Conservation (phyloP, 106 monocot species). For the Acanthochlamys bracteata region DNA sequence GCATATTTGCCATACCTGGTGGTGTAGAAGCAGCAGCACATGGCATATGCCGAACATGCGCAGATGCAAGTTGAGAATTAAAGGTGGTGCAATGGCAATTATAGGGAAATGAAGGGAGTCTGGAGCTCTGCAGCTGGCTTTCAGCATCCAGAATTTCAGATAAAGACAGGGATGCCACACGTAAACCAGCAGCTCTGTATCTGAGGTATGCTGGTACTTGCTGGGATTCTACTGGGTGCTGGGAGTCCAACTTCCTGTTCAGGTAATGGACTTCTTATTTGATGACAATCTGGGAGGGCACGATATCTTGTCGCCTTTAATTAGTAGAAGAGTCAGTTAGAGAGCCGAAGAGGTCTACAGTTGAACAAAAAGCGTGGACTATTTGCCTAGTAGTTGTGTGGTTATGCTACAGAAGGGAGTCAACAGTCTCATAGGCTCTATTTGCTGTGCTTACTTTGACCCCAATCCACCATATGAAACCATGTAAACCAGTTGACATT, state of each 20-base stretch:
- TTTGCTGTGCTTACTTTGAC: background rate
- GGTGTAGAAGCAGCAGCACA: background rate
- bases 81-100: background rate
- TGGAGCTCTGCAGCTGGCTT: background rate
- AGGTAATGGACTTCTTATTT: background rate
- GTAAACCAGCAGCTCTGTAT: constrained; percentile 14
- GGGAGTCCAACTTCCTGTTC: constrained; percentile 19
- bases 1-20: background rate
- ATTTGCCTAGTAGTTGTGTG: background rate
- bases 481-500: background rate
- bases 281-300: constrained; percentile 1
- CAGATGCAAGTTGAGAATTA: background rate
- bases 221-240: constrained; percentile 14
- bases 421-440: no score
- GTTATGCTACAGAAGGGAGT: no score
- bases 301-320: background rate
- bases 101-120: background rate
- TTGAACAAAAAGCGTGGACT: background rate
- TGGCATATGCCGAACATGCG: constrained; percentile 3
- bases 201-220: background rate
- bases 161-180: constrained; percentile 10
- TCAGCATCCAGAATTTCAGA: constrained; percentile 1
- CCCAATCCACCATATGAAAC: background rate
- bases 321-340: background rate
- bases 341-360: background rate